phyloP scores from a whole-genome alignment of 305 asterid species.

The Coffea humblotiana region DNA sequence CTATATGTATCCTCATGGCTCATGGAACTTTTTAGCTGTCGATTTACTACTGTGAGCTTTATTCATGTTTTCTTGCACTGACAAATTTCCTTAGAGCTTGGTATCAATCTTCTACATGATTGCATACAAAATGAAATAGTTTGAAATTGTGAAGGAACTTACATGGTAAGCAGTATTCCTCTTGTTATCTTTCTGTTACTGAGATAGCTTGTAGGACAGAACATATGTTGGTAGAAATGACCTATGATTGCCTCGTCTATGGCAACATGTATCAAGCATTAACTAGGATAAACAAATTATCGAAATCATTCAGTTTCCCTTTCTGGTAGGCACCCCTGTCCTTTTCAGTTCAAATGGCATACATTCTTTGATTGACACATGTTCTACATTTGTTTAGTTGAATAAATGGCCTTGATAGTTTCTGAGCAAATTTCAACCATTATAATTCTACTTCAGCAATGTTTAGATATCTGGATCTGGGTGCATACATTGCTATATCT shows the following conservation, averaged over 20 bases:
- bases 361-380: neutral
- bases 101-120: neutral
- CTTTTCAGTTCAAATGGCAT: neutral
- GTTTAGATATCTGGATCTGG: neutral
- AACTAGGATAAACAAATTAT: conserved; percentile 1
- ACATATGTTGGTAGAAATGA: neutral
- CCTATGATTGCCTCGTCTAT: neutral
- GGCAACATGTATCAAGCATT: neutral
- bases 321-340: neutral
- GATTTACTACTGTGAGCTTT: neutral
- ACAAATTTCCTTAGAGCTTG: neutral
- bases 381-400: neutral
- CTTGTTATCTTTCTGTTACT: neutral
- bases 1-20: neutral
- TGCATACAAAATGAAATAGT: neutral
- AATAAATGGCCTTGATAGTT: neutral
- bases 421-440: neutral
- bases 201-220: neutral
- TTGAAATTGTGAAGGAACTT: neutral
- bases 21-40: neutral
- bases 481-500: neutral
- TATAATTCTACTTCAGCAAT: neutral
- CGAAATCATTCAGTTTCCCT: neutral
- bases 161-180: neutral
- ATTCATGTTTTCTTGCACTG: neutral